Percentiles rank a stretch among this genome's conserved stretches.
These are phyloP conservation scores for Calonectria pauciramosa DNA, from an alignment of 2,329 filamentous ascomycete genomes.

Conservation along the genomic window DNA sequence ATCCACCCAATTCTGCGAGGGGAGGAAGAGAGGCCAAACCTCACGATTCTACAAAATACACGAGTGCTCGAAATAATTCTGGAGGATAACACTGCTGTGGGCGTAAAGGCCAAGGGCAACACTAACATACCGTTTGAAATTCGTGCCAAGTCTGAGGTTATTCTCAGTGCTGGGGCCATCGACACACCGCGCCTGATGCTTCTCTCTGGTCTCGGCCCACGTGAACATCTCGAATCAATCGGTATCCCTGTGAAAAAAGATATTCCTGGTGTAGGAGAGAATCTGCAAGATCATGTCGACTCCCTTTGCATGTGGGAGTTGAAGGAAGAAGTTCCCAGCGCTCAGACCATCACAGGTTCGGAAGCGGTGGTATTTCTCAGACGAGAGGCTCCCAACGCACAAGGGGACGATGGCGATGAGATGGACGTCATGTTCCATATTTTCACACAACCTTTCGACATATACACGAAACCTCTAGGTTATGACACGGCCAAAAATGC, in stretches of 20 bases:
- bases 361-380: slow-evolving; percentile 78
- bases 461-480: slow-evolving; percentile 79
- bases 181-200: slow-evolving; percentile 65
- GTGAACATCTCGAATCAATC: slow-evolving; percentile 50
- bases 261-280: slow-evolving; percentile 69
- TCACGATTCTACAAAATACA: slow-evolving; percentile 77
- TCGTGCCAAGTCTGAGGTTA: slow-evolving; percentile 55
- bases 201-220: slow-evolving; percentile 61
- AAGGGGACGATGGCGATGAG: slow-evolving; percentile 76
- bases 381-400: slow-evolving; percentile 60
- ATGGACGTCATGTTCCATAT: slow-evolving; percentile 95
- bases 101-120: slow-evolving; percentile 56
- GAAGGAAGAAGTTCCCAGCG: slow-evolving; percentile 72
- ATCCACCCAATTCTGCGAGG: slow-evolving; percentile 25
- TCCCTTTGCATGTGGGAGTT: slow-evolving; percentile 73
- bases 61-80: slow-evolving; percentile 85
- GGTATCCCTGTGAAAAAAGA: slow-evolving; percentile 59
- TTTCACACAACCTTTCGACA: slow-evolving; percentile 91
- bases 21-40: slow-evolving; percentile 11
- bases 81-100: slow-evolving; percentile 71
- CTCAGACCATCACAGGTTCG: slow-evolving; percentile 80
- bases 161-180: slow-evolving; percentile 63
- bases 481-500: slow-evolving; percentile 74
- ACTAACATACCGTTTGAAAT: not conserved
- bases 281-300: slow-evolving; percentile 68